Evolutionary conservation across 768 basidiomycete genomes (phyloP).

Genomic region (Porphyrellus cyaneotinctus): DNA sequence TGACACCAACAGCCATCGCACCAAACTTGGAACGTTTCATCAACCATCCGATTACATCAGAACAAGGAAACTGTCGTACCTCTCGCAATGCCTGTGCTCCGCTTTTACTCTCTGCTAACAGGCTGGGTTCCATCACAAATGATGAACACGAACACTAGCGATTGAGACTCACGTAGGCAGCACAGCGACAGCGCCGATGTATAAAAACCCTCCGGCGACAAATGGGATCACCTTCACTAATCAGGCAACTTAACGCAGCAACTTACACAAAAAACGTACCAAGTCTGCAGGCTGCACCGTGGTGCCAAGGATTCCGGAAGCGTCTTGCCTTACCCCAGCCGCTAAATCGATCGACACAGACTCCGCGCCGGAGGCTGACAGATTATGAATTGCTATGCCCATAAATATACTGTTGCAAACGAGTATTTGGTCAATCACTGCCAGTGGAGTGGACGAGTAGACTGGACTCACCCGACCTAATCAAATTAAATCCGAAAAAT

Average conservation of each 20-base stretch:
- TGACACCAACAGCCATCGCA: slow-evolving; percentile 87
- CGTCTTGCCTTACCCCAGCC: slow-evolving; percentile 71
- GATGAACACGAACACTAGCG: slow-evolving; percentile 6
- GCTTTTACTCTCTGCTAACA: slow-evolving; percentile 85
- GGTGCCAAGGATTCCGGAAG: slow-evolving; percentile 78
- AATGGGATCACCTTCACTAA: slow-evolving; percentile 73
- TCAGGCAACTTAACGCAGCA: slow-evolving; percentile 11
- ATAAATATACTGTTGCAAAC: slow-evolving; percentile 64
- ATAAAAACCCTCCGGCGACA: slow-evolving; percentile 88
- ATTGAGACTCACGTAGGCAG: slow-evolving; percentile 68
- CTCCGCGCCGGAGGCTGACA: slow-evolving; percentile 49
- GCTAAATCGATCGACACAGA: slow-evolving; percentile 56
- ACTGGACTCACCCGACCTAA: slow-evolving; percentile 34
- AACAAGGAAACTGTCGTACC: slow-evolving; percentile 37
- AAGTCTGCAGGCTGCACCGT: slow-evolving; percentile 76
- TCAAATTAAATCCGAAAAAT: slow-evolving; percentile 20
- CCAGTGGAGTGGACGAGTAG: slow-evolving; percentile 4
- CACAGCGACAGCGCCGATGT: slow-evolving; percentile 90
- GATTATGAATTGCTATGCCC: slow-evolving; percentile 79
- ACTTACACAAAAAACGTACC: slow-evolving; percentile 43
- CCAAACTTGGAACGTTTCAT: slow-evolving; percentile 57
- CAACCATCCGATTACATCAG: slow-evolving; percentile 15
- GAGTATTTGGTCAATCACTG: slow-evolving; percentile 2
- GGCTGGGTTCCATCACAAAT: slow-evolving; percentile 38
- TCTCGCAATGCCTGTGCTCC: slow-evolving; percentile 87